Evolutionary conservation across 805 yeast genomes (phyloP), one percentile per base, ranked within the genome.

Genomic region (Schwanniomyces pseudopolymorphus): DNA sequence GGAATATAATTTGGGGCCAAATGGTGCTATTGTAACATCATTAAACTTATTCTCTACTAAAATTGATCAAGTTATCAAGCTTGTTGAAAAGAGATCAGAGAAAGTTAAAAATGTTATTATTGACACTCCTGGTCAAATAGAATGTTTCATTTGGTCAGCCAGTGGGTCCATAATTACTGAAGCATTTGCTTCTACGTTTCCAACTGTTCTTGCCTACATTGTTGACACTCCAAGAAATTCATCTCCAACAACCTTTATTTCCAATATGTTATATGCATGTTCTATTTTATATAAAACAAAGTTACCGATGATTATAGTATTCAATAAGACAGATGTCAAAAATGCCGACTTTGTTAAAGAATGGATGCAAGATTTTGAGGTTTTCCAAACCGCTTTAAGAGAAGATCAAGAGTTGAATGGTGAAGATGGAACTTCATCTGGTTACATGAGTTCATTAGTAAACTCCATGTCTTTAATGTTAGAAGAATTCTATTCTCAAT

Each of bases 71-170:
- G 97, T 94, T 4, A 83, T 94, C 41, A 78, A 80, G 33, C 72
- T 94, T 33, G 87, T 92, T 17, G 96, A 90, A 59, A 89, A 90
- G 60, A 81, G 92, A 55, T 70, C 83, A 1, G 77, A 73, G 19
- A 52, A 54, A n/a, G 64, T 66, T 53, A 66, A 81, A 17, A 85
- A 90, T 63, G 87, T 91, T 53, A 84, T 94, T 31, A 81, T 92
- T 42, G 99, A 94, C 68, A 94, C 99, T 1, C 99, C 99, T 0
- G 99, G 99, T 10, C 99, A 94, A 68, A 94, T 94, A 51, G 99
- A 94, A 67, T 91, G 97, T 70, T 94, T 94, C 64, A 90, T 94
- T 37, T 94, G 99, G 99, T 85, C 95, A 39, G 99, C 99, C 0
- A 87, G 96, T 19, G 99, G 99, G 10, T 80, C 97, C 19, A 94